These are phyloP conservation scores for Scheffersomyces titani DNA, from an alignment of 1,139 yeast species.

Conservation along the genomic window DNA sequence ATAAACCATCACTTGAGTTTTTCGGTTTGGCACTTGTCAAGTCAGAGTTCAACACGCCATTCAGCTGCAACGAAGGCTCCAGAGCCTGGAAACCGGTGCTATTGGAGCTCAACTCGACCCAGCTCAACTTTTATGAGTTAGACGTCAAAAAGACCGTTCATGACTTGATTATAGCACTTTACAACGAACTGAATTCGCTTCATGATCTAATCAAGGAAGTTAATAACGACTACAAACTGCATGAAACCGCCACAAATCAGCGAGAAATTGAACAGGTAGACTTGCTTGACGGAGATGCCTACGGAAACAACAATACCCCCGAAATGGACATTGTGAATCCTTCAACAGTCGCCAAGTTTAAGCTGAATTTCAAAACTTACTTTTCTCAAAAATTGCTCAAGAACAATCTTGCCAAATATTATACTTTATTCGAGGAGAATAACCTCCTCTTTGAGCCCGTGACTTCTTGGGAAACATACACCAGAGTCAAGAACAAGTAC, in stretches of 20 bases:
- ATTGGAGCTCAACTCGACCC: constrained; percentile 60
- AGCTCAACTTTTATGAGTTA: constrained; percentile 45
- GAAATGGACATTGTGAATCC: constrained; percentile 11
- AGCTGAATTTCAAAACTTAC: constrained; percentile 14
- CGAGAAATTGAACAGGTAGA: constrained; percentile 7
- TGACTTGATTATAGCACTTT: constrained; percentile 32
- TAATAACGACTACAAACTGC: constrained; percentile 12
- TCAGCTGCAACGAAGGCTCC: constrained; percentile 26
- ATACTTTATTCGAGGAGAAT: constrained; percentile 28
- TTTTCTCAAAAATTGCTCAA: constrained; percentile 14
- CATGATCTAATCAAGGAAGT: constrained; percentile 17
- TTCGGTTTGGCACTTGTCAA: constrained; percentile 38
- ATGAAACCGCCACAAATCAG: neutral
- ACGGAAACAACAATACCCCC: constrained; percentile 17
- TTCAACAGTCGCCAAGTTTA: constrained; percentile 17
- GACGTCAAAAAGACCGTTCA: constrained; percentile 24
- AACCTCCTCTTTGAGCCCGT: constrained; percentile 41
- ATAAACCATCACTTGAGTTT: constrained; percentile 32
- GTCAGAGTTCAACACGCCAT: constrained; percentile 43
- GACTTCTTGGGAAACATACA: constrained; percentile 14
- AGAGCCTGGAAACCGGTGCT: constrained; percentile 50
- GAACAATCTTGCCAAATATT: constrained; percentile 17
- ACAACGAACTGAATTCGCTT: constrained; percentile 28
- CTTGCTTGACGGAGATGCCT: constrained; percentile 26
- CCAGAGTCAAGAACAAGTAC: constrained; percentile 17